Base-by-base conservation (phyloP, 768 basidiomycete species). In the Rhodotorula graminis region DNA sequence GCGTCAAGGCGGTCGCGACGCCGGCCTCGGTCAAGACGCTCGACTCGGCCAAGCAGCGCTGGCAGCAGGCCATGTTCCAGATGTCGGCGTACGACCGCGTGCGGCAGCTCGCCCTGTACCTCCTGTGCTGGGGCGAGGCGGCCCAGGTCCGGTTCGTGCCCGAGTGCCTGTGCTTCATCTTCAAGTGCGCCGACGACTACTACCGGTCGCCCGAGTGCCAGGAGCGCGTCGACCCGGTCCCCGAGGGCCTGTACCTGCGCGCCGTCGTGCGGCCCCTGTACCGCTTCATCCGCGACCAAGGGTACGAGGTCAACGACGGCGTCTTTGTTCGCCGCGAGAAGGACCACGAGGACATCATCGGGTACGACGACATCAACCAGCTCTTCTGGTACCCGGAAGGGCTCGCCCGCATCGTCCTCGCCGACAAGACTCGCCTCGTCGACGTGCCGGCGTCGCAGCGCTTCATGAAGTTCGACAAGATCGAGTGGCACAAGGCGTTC, bases 371-470 rank as follows among this genome's bases (percentile, higher is more conserved):
- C 82, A 90, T 98, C 74, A 99, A 99, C 80, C 95, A 99, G 81
- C 83, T 99, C 60, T 99, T 99, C 82, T 99, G 95, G 96, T 99
- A 98, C 81, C 96, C 95, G 6, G 96, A 99, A 75, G 96, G 96
- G 46, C 93, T 99, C 78, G 91, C 93, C 18, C 84, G 92, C 44
- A 98, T 99, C 78, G 87, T 88, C 5, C 85, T 97, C 55, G 86
- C 83, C 27, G 92, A 97, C 84, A 95, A 92, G 92, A 90, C 89
- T 42, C 88, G 92, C 37, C 86, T 98, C 58, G 90, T 98, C 61
- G 94, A 98, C 78, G 84, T 97, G 37, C 85, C 96, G 0, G 91
- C 93, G 2, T 85, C 92, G 0, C 90, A 95, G 79, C 88, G 96
- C 50, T 99, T 93, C 82, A 93, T 95, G 90, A 91, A 90, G 80